Percentiles rank a stretch among this genome's conserved stretches.
phyloP scores from a whole-genome alignment of 2,329 filamentous ascomycete species.

The Colletotrichum liriopes region DNA sequence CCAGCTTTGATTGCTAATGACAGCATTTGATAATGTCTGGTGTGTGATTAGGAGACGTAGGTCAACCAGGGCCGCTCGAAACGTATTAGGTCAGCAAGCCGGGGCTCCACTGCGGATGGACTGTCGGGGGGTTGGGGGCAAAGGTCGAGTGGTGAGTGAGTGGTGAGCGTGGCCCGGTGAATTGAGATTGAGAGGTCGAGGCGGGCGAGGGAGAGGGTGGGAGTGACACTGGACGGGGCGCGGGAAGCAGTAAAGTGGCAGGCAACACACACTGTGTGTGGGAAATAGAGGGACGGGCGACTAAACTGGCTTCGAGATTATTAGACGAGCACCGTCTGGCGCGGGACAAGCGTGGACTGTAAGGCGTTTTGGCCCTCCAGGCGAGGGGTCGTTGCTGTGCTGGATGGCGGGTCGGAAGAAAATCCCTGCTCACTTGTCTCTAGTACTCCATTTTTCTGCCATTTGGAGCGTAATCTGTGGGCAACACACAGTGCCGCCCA shows the following conservation, averaged over 20 bases:
- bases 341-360: conserved; percentile 22
- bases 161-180: background rate
- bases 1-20: conserved; percentile 50
- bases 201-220: conserved; percentile 3
- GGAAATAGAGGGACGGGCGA: background rate
- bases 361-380: background rate
- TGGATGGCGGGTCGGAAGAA: conserved; percentile 24
- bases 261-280: conserved; percentile 26
- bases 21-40: conserved; percentile 49
- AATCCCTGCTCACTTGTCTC: conserved; percentile 23
- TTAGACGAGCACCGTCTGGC: conserved; percentile 34
- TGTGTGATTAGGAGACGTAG: conserved; percentile 51
- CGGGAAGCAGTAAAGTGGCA: background rate
- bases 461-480: conserved; percentile 16
- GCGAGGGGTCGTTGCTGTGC: conserved; percentile 23
- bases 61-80: conserved; percentile 45
- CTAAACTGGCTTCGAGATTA: conserved; percentile 14
- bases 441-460: conserved; percentile 23
- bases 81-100: conserved; percentile 47
- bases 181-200: conserved; percentile 16
- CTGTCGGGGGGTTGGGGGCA: conserved; percentile 23
- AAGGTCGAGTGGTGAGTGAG: background rate
- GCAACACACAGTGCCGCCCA: conserved; percentile 20
- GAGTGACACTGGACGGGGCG: background rate
- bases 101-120: conserved; percentile 38